These are phyloP conservation scores for Gilbertella persicaria DNA, from an alignment of 371 early-diverging fungal species.

Conservation along the genomic window DNA sequence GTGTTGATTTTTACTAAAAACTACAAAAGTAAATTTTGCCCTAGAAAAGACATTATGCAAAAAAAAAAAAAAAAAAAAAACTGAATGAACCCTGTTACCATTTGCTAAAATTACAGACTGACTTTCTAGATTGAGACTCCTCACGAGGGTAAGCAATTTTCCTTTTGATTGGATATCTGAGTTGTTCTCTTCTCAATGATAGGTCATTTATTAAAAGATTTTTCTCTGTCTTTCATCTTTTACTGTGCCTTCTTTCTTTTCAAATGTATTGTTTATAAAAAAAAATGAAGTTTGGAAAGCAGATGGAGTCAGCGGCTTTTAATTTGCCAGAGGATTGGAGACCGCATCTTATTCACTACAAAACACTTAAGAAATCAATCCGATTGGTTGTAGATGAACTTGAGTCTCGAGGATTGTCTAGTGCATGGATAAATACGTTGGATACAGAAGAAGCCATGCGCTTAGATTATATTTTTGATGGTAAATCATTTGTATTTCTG, in stretches of 20 bases:
- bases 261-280: background rate
- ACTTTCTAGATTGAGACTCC: background rate
- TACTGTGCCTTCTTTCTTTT: background rate
- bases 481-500: conserved; percentile 19
- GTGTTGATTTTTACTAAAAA: no score
- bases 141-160: background rate
- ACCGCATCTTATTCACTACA: conserved; percentile 67
- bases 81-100: no score
- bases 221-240: background rate
- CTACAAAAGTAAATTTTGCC: no score
- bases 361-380: conserved; percentile 67
- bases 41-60: no score
- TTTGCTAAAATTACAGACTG: no score
- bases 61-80: no score
- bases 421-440: conserved; percentile 23
- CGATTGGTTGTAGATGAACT: conserved; percentile 63
- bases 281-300: conserved; percentile 52
- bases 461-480: conserved; percentile 49
- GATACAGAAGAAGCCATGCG: conserved; percentile 22
- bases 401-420: conserved; percentile 40
- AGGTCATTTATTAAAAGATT: background rate
- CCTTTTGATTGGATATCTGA: background rate
- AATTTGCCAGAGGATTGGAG: conserved; percentile 66
- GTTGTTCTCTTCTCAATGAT: background rate
- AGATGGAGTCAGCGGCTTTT: conserved; percentile 56